Base-by-base conservation (phyloP, 306 rosid genomes). In the Gastrolobium bilobum region DNA sequence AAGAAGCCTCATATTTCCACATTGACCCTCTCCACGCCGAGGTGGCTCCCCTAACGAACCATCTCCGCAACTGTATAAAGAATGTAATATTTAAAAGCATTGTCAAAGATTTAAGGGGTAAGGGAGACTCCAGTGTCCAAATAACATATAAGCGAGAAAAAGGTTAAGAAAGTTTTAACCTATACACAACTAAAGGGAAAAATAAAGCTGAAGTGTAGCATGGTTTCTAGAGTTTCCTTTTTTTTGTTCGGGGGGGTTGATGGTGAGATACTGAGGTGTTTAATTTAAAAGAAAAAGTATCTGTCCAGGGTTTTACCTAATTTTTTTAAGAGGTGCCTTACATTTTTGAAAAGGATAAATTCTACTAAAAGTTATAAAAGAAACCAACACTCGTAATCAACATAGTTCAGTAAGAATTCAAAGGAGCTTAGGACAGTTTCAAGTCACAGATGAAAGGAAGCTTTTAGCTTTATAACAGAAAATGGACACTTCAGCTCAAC, bases 1-100 rank as follows among this genome's bases (percentile, higher is more conserved):
- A 64, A 95, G 96, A 74, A 95, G 98, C 85, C 98, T 88, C 99
- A 95, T 95, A 89, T 95, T 95, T 76, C 99, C 99, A 60, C 99
- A 95, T 78, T 95, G 99, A 68, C 91, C 86, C 76, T 95, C 97
- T 71, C 99, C 98, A 68, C 84, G 97, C 66, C 87, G 89, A 10
- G 91, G 92, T 67, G 99, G 98, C 91, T 92, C 95, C 10, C 93
- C 99, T 68, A 91, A 73, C 37, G 91, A 83, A 73, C 96, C 95
- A 33, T 91, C 99, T 33, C 99, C 99, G 35, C 99, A 95, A 74
- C 99, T 95, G 91, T 73, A 86, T 47, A 68, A 44, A 72, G 76
- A 42, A 77, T 57, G 53, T 15, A 48, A 78, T 13, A 26, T 71
- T 64, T 40, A 72, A 50, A 71, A 34, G 50, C 71, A 82, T 15